phyloP scores from a whole-genome alignment of 176 grass and related monocot species.

The Triticum turgidum region DNA sequence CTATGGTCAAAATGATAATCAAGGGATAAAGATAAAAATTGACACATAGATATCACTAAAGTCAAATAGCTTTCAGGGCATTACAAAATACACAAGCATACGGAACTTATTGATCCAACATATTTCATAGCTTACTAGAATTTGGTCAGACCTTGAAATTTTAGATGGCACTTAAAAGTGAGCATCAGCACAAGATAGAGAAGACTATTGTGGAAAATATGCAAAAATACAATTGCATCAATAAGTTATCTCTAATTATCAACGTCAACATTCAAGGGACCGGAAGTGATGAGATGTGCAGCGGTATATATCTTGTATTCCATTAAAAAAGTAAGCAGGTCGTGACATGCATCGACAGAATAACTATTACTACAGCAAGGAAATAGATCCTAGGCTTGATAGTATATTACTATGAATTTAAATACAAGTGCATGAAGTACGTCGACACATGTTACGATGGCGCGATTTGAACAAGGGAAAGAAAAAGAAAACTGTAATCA shows the following conservation, averaged over 20 bases:
- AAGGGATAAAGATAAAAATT: not conserved
- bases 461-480: not conserved
- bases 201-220: not conserved
- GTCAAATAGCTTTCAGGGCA: not conserved
- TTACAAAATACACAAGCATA: not conserved
- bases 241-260: not conserved
- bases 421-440: not conserved
- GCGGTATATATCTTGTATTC: not conserved
- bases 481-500: not conserved
- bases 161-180: not conserved
- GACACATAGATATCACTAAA: not conserved
- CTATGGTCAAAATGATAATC: not conserved
- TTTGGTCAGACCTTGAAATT: not conserved
- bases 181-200: not conserved
- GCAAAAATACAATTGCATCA: not conserved
- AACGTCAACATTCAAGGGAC: too few species aligned
- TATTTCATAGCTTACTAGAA: not conserved
- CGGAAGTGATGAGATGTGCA: not conserved
- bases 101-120: not conserved
- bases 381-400: not conserved
- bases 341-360: not conserved
- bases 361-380: not conserved
- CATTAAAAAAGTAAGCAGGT: not conserved
- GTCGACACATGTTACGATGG: not conserved
- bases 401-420: not conserved